These are phyloP conservation scores for Agastache rugosa DNA, from an alignment of 257 asterid genomes.

Conservation along the genomic window DNA sequence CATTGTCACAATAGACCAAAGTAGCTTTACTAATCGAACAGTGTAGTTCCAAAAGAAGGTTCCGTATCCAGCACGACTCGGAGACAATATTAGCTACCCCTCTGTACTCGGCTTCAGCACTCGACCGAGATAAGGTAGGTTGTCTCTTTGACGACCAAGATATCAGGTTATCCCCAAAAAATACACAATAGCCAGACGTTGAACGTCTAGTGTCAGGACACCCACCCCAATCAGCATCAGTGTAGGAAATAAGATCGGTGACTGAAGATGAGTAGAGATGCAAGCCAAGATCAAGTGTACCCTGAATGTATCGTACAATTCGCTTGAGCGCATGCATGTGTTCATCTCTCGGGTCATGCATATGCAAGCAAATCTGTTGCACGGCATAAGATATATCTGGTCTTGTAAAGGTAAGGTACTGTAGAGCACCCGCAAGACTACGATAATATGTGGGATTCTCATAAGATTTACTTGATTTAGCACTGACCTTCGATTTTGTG, in stretches of 20 bases:
- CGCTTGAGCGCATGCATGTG: neutral
- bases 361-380: neutral
- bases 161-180: neutral
- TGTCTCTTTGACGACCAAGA: neutral
- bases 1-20: neutral
- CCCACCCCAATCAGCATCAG: constrained; percentile 1
- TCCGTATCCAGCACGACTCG: neutral
- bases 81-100: too few species aligned
- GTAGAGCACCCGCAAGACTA: neutral
- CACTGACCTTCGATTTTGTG: neutral
- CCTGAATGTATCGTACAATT: neutral
- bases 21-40: neutral
- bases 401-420: neutral
- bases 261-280: neutral
- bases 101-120: neutral
- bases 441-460: neutral
- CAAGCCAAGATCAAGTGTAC: neutral
- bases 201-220: neutral
- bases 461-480: neutral
- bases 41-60: too few species aligned
- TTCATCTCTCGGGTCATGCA: neutral
- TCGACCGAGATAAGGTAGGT: neutral
- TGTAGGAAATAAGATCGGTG: neutral
- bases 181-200: neutral
- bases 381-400: neutral